These are phyloP conservation scores for Globisporangium orthogonon DNA, from an alignment of 352 stramenopile species.

Conservation along the genomic window DNA sequence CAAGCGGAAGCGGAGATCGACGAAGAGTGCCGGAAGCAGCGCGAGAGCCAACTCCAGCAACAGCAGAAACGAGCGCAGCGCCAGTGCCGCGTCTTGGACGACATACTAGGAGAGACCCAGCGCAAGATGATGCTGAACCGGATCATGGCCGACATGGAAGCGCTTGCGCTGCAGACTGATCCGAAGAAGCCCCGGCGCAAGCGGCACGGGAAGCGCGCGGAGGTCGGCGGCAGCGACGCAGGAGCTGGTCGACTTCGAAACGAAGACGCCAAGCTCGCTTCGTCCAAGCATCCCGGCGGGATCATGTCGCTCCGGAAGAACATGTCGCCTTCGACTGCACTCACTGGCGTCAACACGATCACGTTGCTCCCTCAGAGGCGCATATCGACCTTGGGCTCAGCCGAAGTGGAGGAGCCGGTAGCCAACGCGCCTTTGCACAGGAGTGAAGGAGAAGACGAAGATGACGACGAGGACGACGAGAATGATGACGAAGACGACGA, in stretches of 20 bases:
- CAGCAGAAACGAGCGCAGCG: constrained; percentile 7
- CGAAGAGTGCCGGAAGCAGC: constrained; percentile 3
- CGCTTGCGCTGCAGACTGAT: constrained; percentile 20
- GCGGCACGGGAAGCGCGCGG: background rate
- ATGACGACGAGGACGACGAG: constrained; percentile 16
- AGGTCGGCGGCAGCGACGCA: too few species aligned
- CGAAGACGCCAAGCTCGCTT: background rate
- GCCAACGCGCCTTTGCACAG: background rate
- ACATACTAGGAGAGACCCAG: constrained; percentile 57
- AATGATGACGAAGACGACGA: constrained; percentile 14
- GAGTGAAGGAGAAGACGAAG: constrained; percentile 14
- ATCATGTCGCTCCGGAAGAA: constrained; percentile 3
- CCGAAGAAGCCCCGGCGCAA: background rate
- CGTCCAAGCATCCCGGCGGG: background rate
- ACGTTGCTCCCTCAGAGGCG: constrained; percentile 28
- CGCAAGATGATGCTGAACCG: constrained; percentile 51
- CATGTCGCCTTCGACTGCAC: background rate
- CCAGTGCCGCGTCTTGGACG: constrained; percentile 28
- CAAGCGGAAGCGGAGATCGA: constrained; percentile 14
- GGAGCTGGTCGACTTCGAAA: background rate
- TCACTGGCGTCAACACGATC: background rate
- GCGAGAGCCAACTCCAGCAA: constrained; percentile 2
- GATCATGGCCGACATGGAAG: constrained; percentile 64
- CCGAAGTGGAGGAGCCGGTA: constrained; percentile 5
- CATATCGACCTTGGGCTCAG: constrained; percentile 23